These are phyloP conservation scores for Mycena epipterygia DNA, from an alignment of 768 basidiomycete species.

Conservation along the genomic window DNA sequence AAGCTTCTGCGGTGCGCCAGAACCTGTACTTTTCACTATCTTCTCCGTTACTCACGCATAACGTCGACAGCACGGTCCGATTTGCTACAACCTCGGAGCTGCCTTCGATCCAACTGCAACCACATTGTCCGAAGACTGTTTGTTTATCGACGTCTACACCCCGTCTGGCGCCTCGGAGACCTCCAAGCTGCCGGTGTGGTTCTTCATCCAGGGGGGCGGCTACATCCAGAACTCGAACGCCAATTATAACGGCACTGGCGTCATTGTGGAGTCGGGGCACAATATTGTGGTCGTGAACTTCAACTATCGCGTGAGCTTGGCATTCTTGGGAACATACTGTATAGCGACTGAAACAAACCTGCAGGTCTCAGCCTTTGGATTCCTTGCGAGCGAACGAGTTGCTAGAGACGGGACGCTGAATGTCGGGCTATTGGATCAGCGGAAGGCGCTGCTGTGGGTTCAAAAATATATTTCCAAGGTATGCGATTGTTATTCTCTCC, in stretches of 20 bases:
- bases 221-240: constrained; percentile 22
- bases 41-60: constrained; percentile 7
- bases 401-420: constrained; percentile 21
- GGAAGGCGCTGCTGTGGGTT: constrained; percentile 26
- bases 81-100: constrained; percentile 23
- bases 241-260: constrained; percentile 28
- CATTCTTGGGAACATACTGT: constrained; percentile 12
- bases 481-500: constrained; percentile 11
- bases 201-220: constrained; percentile 29
- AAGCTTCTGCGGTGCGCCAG: constrained; percentile 19
- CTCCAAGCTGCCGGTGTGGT: constrained; percentile 27
- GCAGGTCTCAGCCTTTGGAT: constrained; percentile 24
- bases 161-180: constrained; percentile 24
- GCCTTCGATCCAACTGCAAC: constrained; percentile 24
- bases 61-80: constrained; percentile 24
- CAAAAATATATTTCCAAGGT: constrained; percentile 30
- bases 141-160: constrained; percentile 27
- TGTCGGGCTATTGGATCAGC: constrained; percentile 24
- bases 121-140: constrained; percentile 23
- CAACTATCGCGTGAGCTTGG: constrained; percentile 26
- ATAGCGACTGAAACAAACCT: constrained; percentile 15
- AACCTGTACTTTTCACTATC: constrained; percentile 6
- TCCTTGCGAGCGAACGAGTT: constrained; percentile 27
- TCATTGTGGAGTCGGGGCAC: constrained; percentile 22
- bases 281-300: constrained; percentile 27